Conservation (phyloP, 371 early-diverging fungal species). For the Mucor indicus region DNA sequence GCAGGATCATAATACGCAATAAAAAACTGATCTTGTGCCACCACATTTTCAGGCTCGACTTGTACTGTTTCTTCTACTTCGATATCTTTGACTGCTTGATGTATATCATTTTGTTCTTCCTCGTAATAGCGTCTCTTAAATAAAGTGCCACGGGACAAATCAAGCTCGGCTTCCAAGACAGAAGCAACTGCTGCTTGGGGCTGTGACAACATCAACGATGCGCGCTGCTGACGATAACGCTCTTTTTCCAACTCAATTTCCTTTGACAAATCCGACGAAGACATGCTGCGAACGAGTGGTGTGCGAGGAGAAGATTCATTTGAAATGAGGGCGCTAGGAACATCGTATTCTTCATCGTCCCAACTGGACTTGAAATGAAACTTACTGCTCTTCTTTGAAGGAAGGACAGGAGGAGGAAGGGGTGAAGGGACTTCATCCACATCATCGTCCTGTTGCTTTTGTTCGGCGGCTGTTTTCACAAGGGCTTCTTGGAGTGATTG, state of each 20-base stretch:
- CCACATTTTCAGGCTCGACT: background rate
- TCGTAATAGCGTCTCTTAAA: constrained; percentile 9
- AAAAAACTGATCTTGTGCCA: background rate
- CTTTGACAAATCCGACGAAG: constrained; percentile 5
- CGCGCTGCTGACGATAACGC: constrained; percentile 16
- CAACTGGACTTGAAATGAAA: constrained; percentile 12
- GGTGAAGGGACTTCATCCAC: background rate
- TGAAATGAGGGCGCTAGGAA: constrained; percentile 12
- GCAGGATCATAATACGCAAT: constrained; percentile 12
- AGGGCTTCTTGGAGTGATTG: constrained; percentile 17
- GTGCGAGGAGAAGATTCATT: constrained; percentile 25
- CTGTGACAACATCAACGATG: constrained; percentile 10
- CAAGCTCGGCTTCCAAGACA: constrained; percentile 24
- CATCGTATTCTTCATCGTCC: constrained; percentile 14
- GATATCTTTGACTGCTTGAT: background rate
- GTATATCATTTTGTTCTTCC: too few species aligned
- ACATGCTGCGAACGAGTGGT: constrained; percentile 10
- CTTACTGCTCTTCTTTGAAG: background rate
- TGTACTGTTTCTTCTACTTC: background rate
- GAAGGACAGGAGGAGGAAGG: background rate
- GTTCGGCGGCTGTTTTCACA: constrained; percentile 2
- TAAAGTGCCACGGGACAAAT: constrained; percentile 21
- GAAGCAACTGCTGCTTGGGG: constrained; percentile 22
- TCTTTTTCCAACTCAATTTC: constrained; percentile 26
- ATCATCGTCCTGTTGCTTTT: constrained; percentile 4